Evolutionary conservation across 1,284 basidiomycete genomes (phyloP), one percentile per base, ranked within the genome.

Genomic region (Somion occarium): DNA sequence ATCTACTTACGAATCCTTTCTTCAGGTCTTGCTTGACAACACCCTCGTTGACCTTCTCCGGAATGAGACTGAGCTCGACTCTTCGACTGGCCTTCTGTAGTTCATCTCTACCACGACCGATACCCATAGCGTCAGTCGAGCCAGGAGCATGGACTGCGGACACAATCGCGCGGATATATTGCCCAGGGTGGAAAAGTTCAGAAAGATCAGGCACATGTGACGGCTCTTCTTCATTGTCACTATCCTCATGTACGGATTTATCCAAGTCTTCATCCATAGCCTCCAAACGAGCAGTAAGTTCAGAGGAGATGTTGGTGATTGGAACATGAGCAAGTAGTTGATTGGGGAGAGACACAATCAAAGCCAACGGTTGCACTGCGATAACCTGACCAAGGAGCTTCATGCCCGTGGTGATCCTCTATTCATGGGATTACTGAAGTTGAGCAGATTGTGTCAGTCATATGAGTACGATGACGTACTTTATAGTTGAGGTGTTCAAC

Each of bases 401-500:
- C 74, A 93, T 93, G 30, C 95, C 96, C 27, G 85, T 75, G 34
- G 78, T 71, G 5, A 98, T 75, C 58, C 94, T 85, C 92, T 95
- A 58, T 56, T 45, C 48, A n/a, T n/a, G n/a, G n/a, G n/a, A n/a
- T n/a, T n/a, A 18, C 0, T 44, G 9, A 19, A 19, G 38, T 50
- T 23, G 23, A 43, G 15, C 19, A 43, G 5, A 13, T 13, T 5
- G 7, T n/a, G 13, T 23, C 13, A 23, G 23, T 25, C 19, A 13
- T 48, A 45, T 4, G 46, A 4, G 24, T 3, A 24, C 13, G 19
- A 13, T 30, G 25, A 52, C 73, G 53, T 53, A 89, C 92, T 74
- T 97, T 98, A 75, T 98, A 97, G 64, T 93, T 96, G 43, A 98
- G 75, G 65, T 95, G 91, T 67, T 98, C 94, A 48, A 97, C 85